Evolutionary conservation across 805 yeast species (phyloP).

Genomic region (Cephaloascus albidus): DNA sequence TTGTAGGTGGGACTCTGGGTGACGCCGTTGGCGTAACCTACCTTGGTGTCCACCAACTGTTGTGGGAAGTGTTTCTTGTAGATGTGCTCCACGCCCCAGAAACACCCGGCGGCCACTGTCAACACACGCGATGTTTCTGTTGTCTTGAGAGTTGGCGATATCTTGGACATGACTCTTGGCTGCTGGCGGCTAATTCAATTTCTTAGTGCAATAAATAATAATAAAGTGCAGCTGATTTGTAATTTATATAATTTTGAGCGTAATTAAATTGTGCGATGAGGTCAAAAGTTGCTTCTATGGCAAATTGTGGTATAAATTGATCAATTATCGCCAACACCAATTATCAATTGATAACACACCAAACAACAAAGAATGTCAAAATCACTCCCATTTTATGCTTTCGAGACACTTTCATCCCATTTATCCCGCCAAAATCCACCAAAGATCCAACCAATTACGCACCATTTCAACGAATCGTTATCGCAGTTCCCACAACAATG

Average conservation of each 20-base stretch:
- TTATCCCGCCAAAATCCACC: not conserved
- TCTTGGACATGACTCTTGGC: conserved; percentile 1
- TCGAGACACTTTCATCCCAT: not conserved
- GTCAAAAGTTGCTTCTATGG: too few relatives aligned
- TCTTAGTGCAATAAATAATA: not conserved
- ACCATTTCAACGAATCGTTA: not conserved
- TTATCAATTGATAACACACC: too few relatives aligned
- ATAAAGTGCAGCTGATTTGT: not conserved
- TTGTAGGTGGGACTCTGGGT: conserved; percentile 49
- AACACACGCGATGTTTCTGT: conserved; percentile 23
- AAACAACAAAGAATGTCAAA: not conserved
- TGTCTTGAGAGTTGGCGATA: conserved; percentile 25
- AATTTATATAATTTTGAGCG: too few relatives aligned
- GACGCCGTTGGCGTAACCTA: conserved; percentile 85
- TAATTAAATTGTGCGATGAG: not conserved
- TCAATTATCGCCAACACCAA: too few relatives aligned
- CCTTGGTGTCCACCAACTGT: conserved; percentile 68
- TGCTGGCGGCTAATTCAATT: not conserved
- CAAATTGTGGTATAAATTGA: too few relatives aligned
- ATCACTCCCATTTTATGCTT: not conserved
- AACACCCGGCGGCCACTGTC: conserved; percentile 55
- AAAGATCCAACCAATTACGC: not conserved
- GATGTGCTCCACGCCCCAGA: conserved; percentile 87
- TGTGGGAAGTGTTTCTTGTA: conserved; percentile 57
- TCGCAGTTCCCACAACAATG: conserved; percentile 9